Base-by-base conservation (phyloP, 768 basidiomycete genomes). In the Russula sp. region DNA sequence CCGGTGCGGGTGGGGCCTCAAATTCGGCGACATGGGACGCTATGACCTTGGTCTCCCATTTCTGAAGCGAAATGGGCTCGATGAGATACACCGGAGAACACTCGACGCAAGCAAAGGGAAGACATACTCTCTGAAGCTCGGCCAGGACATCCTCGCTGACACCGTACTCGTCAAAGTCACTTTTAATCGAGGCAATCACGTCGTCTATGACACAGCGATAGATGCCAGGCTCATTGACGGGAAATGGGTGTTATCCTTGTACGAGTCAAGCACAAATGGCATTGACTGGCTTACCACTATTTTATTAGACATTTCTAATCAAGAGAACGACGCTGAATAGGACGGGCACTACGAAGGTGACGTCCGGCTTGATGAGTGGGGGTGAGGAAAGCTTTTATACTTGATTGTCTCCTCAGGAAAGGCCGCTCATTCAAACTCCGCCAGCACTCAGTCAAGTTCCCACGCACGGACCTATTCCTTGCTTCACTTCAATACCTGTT, bases 161-260 rank as follows among this genome's bases (percentile, higher is more conserved):
- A 65, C 97, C 97, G 71, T 90, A 94, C 73, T 96, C 94, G 73
- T 98, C 95, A 77, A 98, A 99, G 73, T 98, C 95, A 75, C 85
- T 78, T 77, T 90, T 91, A 79, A 96, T 90, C 69, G 82, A 79
- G 37, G 77, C 76, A 70, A 98, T 89, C 68, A 98, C 95, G 77
- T 98, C 94, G 84, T 97, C 94, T 77, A 99, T 98, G 76, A 99
- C 89, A 63, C 84, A 75, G 67, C 96, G 91, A 77, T 99, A 99
- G 70, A 92, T 89, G 69, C 76, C 71, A 73, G 94, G 94, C 94
- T 95, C 86, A 84, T 82, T 75, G 62, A 68, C 67, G 54, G 77
- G 72, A 76, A 75, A 71, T 74, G 76, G 75, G 78, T 70, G 84
- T 81, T 77, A 79, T 78, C 76, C 70, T 72, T 74, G 76, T 73